These are phyloP conservation scores for Daldinia grandis DNA, from an alignment of 495 filamentous ascomycete genomes.

Conservation along the genomic window DNA sequence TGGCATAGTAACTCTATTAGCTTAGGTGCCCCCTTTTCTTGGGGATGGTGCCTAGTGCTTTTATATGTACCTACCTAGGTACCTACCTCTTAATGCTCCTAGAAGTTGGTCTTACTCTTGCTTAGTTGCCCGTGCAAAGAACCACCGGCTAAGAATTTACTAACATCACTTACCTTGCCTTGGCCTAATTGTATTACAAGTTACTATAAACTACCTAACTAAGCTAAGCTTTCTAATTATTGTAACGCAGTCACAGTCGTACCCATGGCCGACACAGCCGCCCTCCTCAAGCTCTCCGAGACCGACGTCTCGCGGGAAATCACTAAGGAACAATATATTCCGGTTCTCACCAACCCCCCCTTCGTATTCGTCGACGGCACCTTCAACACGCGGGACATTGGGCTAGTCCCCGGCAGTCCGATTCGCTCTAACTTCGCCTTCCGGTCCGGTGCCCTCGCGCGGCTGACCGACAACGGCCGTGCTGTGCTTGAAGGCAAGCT, in stretches of 20 bases:
- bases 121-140: background rate
- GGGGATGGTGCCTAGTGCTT: background rate
- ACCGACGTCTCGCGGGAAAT: slow-evolving; percentile 51
- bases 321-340: slow-evolving; percentile 36
- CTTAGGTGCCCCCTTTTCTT: background rate
- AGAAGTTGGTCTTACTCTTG: background rate
- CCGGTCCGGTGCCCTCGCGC: slow-evolving; percentile 60
- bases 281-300: slow-evolving; percentile 50
- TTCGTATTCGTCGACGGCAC: slow-evolving; percentile 62
- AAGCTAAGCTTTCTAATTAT: background rate
- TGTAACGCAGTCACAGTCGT: background rate
- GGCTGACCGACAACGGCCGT: slow-evolving; percentile 45
- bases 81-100: background rate
- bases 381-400: slow-evolving; percentile 66
- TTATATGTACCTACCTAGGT: background rate
- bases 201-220: background rate
- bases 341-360: slow-evolving; percentile 55
- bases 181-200: background rate
- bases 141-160: background rate
- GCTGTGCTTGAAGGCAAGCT: slow-evolving; percentile 52
- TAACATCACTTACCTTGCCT: background rate
- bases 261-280: slow-evolving; percentile 42
- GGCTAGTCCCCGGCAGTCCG: slow-evolving; percentile 53
- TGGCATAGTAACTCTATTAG: background rate
- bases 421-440: slow-evolving; percentile 58